Conservation (phyloP, 352 stramenopile species). For the Phytopythium vexans region DNA sequence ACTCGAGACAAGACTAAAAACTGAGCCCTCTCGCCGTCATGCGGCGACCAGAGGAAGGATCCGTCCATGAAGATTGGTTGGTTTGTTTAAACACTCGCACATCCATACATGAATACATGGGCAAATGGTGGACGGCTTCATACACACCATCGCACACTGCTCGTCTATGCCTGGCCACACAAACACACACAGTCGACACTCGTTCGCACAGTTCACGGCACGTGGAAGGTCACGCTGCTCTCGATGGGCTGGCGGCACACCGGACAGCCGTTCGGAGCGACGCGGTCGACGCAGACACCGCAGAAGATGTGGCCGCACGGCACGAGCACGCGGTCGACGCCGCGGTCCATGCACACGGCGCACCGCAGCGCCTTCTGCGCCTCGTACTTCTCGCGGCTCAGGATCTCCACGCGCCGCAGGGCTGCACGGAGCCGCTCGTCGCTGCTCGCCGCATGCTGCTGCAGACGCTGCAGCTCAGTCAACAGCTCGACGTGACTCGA, state of each 20-base stretch:
- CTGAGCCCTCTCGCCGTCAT: no score
- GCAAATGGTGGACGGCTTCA: no score
- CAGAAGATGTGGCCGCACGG: conserved; percentile 67
- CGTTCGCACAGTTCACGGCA: conserved; percentile 16
- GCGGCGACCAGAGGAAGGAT: no score
- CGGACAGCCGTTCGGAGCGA: conserved; percentile 35
- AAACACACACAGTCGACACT: not conserved
- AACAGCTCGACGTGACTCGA: conserved; percentile 47
- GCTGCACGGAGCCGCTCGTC: conserved; percentile 37
- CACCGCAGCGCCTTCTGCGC: conserved; percentile 45
- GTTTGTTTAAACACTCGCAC: no score
- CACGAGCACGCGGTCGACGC: conserved; percentile 50
- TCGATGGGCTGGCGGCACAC: conserved; percentile 40
- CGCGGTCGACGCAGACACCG: conserved; percentile 33
- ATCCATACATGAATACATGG: no score
- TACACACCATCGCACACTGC: no score
- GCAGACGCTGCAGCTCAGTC: conserved; percentile 35
- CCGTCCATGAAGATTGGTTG: no score
- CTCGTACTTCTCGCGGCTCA: conserved; percentile 44
- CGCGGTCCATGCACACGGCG: conserved; percentile 51
- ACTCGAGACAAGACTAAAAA: no score
- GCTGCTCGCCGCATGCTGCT: conserved; percentile 28
- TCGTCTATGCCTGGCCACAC: not conserved
- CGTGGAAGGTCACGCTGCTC: conserved; percentile 29
- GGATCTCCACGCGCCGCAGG: conserved; percentile 30